Evolutionary conservation across 106 monocot species (phyloP), one percentile per base, ranked within the genome.

Genomic region (Chionographis japonica): DNA sequence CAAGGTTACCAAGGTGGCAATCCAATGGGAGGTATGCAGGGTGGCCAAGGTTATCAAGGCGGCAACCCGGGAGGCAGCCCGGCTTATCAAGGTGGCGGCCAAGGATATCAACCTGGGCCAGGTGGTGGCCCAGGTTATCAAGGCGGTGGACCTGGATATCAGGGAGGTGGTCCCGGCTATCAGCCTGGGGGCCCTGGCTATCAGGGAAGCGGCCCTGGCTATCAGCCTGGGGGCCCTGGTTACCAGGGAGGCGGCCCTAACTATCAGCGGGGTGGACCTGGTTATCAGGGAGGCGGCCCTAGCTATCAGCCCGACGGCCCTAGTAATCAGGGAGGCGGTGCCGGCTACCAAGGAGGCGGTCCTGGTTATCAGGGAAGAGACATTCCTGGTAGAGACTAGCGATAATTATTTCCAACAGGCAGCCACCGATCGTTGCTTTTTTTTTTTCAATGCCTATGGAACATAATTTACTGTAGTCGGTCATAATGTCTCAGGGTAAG

Each of bases 311-410:
- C 70, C 2, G 70, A 78, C 58, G 62, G 70, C 49, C 41, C 62
- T 49, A 35, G 17, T 27, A 53, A 71, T 50, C 64, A 72, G 20
- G 57, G 53, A 27, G 61, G 38, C 17, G 54, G 46, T 0, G 0
- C 4, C 4, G 64, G 64, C 51, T 54, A 50, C 49, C 81, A 78
- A 65, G 58, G 62, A 6, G 74, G 78, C 19, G 59, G 59, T 17
- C 62, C 42, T 15, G 40, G 38, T 54, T 54, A 65, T 49, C 77
- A 56, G 56, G 79, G 73, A 27, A 78, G 78, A 69, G 82, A 86
- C 52, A 58, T 81, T 49, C 74, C 78, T 27, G 86, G 78, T 40
- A 82, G 86, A 75, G 82, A 86, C 58, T 49, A 55, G 14, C 55
- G 64, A 62, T 73, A 78, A 57, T 15, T 10, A 51, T 14, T 11